Evolutionary conservation across 2,329 filamentous ascomycete species (phyloP), one percentile per base, ranked within the genome.

Genomic region (Gremmenia infestans): DNA sequence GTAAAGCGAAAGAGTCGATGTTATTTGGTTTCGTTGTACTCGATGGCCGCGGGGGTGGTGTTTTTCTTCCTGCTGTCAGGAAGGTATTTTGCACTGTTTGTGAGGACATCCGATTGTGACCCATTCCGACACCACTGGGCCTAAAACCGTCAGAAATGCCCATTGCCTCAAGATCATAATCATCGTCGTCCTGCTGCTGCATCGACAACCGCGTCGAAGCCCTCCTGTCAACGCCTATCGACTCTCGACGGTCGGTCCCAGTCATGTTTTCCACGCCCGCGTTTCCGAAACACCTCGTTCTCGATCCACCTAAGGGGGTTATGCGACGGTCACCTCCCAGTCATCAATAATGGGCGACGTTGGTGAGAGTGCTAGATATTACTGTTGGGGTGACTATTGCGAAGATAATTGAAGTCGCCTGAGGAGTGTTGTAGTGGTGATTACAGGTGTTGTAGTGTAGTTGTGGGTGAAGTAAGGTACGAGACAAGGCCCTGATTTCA

Each of bases 11-110:
- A 15, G 78, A 77, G 57, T 82, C 80, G 25, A 76, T 71, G 6
- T 69, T 72, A 12, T 71, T 72, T n/a, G 78, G 73, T 60, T 86
- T 86, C 14, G 78, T 73, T 48, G 78, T 78, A 67, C 82, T 85
- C 3, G 80, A 81, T 39, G 79, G 76, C 55, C 79, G 74, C 55
- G 70, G 68, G 22, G 65, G 61, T 50, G 69, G 61, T 48, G 59
- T 63, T 56, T 62, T 65, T 54, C 63, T 64, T 32, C 66, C 60
- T 54, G 48, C 57, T 55, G 36, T 61, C 62, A 52, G 57, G 22
- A 57, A 56, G 40, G 53, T 59, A 23, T 61, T 57, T 54, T 57
- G 62, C 50, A 60, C 61, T 9, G 58, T 45, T 32, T 55, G 53
- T 43, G 65, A 62, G 36, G 61, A 55, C 52, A 61, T 56, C 57